These are phyloP conservation scores for Trichoderma endophyticum DNA, from an alignment of 2,329 filamentous ascomycete genomes.

Conservation along the genomic window DNA sequence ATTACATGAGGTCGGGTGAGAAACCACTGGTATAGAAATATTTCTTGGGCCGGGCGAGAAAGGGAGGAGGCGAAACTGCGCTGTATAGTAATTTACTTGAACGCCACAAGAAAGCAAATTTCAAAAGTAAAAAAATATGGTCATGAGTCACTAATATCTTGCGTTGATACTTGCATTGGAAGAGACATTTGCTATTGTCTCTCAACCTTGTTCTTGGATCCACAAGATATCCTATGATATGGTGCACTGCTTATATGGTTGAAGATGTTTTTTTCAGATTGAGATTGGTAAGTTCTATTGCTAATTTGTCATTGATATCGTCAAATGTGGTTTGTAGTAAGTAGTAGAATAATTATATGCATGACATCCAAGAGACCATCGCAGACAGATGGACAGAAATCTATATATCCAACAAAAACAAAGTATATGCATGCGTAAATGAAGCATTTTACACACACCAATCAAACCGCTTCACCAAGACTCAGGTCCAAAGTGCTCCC, in stretches of 20 bases:
- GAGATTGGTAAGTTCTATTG: background rate
- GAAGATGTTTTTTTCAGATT: background rate
- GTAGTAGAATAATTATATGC: background rate
- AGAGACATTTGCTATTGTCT: constrained; percentile 22
- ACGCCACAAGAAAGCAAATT: constrained; percentile 19
- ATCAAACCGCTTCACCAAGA: constrained; percentile 43
- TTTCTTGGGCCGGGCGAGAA: constrained; percentile 21
- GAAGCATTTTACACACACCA: background rate
- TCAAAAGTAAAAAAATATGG: constrained; percentile 14
- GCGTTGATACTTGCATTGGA: constrained; percentile 31
- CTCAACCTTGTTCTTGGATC: no score
- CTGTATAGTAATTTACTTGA: constrained; percentile 36
- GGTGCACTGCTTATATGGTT: background rate
- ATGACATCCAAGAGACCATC: background rate
- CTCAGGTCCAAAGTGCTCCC: constrained; percentile 64
- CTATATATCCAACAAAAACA: background rate
- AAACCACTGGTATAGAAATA: background rate
- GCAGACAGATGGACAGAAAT: background rate
- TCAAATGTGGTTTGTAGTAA: background rate
- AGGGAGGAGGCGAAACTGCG: constrained; percentile 24
- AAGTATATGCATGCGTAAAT: background rate
- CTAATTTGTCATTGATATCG: background rate
- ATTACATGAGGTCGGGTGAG: background rate
- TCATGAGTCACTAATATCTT: constrained; percentile 21
- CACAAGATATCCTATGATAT: background rate